phyloP scores from a whole-genome alignment of 805 yeast genomes.

The Cyberlindnera galapagoensis region DNA sequence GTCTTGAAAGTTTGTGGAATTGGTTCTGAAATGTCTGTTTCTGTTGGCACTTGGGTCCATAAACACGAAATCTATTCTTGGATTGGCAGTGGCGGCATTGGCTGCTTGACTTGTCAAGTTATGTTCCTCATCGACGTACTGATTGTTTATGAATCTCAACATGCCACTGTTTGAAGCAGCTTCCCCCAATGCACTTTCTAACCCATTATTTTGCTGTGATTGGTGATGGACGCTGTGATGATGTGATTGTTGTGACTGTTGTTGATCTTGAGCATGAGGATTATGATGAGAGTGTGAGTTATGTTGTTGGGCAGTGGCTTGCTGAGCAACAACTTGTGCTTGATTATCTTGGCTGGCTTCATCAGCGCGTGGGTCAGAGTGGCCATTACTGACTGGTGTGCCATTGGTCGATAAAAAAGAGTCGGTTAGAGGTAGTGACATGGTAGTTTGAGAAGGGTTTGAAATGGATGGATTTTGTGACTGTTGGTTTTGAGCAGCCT shows the following conservation, averaged over 20 bases:
- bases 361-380: conserved; percentile 2
- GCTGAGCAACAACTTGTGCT: conserved; percentile 8
- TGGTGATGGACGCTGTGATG: conserved; percentile 15
- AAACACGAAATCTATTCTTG: conserved; percentile 25
- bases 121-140: conserved; percentile 25
- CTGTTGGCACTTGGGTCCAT: conserved; percentile 25
- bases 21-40: conserved; percentile 18
- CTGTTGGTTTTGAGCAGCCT: conserved; percentile 6
- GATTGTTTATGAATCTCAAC: conserved; percentile 25
- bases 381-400: conserved; percentile 5
- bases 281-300: conserved; percentile 7
- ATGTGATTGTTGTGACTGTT: conserved; percentile 8
- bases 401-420: conserved; percentile 7
- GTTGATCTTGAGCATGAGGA: conserved; percentile 2
- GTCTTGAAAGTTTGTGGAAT: conserved; percentile 13
- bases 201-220: conserved; percentile 10
- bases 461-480: conserved; percentile 1
- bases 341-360: conserved; percentile 2
- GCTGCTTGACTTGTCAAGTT: conserved; percentile 11
- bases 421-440: conserved; percentile 10
- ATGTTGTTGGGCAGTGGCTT: conserved; percentile 4
- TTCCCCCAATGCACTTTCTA: conserved; percentile 18
- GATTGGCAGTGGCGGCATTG: conserved; percentile 10
- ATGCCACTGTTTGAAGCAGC: conserved; percentile 19
- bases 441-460: conserved; percentile 6